These are phyloP conservation scores for Aphanomyces cochlioides DNA, from an alignment of 352 stramenopile genomes.

Conservation along the genomic window DNA sequence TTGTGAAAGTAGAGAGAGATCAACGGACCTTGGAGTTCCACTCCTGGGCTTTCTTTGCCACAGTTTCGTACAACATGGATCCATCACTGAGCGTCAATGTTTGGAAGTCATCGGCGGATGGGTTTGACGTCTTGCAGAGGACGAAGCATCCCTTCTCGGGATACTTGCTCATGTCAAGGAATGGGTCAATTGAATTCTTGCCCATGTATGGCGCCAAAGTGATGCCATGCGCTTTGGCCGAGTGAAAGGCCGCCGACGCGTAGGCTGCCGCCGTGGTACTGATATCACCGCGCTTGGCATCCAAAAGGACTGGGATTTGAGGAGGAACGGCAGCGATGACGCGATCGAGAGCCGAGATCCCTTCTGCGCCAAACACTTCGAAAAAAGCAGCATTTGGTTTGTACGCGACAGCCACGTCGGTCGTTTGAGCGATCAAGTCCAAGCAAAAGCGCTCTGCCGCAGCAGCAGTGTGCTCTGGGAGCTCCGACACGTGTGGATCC, in stretches of 20 bases:
- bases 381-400: slow-evolving; percentile 99
- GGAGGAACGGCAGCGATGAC: slow-evolving; percentile 87
- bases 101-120: slow-evolving; percentile 95
- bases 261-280: slow-evolving; percentile 96
- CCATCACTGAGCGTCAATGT: slow-evolving; percentile 54
- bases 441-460: slow-evolving; percentile 94
- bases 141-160: slow-evolving; percentile 93
- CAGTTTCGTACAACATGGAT: slow-evolving; percentile 80
- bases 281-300: slow-evolving; percentile 99
- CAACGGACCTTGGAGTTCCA: slow-evolving; percentile 65
- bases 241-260: slow-evolving; percentile 90
- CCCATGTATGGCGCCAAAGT: slow-evolving; percentile 99
- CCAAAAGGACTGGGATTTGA: slow-evolving; percentile 95
- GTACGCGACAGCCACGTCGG: slow-evolving; percentile 92
- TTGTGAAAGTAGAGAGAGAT: slow-evolving; percentile 30
- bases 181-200: slow-evolving; percentile 96
- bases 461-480: slow-evolving; percentile 75
- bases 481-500: slow-evolving; percentile 90
- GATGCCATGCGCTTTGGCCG: slow-evolving; percentile 91
- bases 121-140: slow-evolving; percentile 99
- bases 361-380: slow-evolving; percentile 87
- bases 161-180: slow-evolving; percentile 79
- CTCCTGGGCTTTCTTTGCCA: slow-evolving; percentile 85
- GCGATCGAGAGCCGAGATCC: slow-evolving; percentile 84
- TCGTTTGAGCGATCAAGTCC: slow-evolving; percentile 92